phyloP scores from a whole-genome alignment of 2,329 filamentous ascomycete species.

The Hypoxylon rubiginosum region DNA sequence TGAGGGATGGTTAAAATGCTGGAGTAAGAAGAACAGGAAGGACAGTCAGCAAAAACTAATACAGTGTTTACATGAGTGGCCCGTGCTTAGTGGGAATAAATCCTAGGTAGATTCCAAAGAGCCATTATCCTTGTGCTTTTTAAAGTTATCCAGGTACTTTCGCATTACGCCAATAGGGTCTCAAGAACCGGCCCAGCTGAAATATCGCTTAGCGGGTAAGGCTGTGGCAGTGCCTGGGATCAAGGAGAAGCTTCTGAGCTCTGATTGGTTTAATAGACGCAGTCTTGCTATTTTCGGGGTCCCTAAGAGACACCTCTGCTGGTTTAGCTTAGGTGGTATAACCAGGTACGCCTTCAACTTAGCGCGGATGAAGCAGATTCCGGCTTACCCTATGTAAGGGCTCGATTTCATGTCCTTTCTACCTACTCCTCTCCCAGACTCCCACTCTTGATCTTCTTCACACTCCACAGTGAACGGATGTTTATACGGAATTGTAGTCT shows the following conservation, averaged over 20 bases:
- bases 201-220: constrained; percentile 26
- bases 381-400: not conserved
- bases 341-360: not conserved
- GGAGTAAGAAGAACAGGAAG: not conserved
- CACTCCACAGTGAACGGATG: not conserved
- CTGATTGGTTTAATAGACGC: constrained; percentile 29
- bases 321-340: constrained; percentile 2
- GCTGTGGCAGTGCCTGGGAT: constrained; percentile 24
- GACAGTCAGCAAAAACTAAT: not conserved
- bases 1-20: not conserved
- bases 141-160: not conserved
- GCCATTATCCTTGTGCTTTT: not conserved
- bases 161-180: not conserved
- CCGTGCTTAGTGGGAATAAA: constrained; percentile 11
- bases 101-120: not conserved
- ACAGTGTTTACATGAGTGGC: not conserved
- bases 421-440: no score
- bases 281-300: constrained; percentile 31
- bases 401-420: not conserved
- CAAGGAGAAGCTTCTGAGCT: constrained; percentile 1
- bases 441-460: constrained; percentile 1
- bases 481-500: not conserved
- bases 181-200: constrained; percentile 21
- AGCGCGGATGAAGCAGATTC: constrained; percentile 12
- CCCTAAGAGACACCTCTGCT: no score